These are phyloP conservation scores for Didymella arachidicola DNA, from an alignment of 2,329 filamentous ascomycete genomes.

Conservation along the genomic window DNA sequence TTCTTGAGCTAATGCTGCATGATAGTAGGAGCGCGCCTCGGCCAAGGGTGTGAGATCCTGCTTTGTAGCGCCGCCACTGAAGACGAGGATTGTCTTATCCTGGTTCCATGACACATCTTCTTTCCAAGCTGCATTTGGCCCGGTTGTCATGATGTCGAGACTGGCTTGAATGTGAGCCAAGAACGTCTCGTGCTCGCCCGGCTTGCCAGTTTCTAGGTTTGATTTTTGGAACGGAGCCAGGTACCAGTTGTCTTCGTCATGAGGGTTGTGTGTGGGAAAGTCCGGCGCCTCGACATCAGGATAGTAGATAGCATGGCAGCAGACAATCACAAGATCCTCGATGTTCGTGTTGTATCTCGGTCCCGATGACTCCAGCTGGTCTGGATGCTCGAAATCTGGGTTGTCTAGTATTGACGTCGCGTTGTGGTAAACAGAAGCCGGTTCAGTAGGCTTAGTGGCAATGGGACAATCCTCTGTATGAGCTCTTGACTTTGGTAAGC, in stretches of 20 bases:
- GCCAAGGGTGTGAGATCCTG: conserved; percentile 38
- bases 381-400: conserved; percentile 37
- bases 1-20: conserved; percentile 41
- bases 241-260: conserved; percentile 62
- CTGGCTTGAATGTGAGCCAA: conserved; percentile 76
- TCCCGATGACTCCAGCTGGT: conserved; percentile 36
- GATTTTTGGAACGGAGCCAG: conserved; percentile 75
- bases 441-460: conserved; percentile 17
- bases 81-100: conserved; percentile 62
- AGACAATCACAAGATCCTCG: conserved; percentile 74
- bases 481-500: conserved; percentile 44
- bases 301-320: conserved; percentile 81
- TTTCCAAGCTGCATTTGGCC: conserved; percentile 50
- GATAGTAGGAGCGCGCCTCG: conserved; percentile 50
- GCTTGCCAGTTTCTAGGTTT: conserved; percentile 50
- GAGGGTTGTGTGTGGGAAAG: conserved; percentile 41
- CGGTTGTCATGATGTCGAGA: conserved; percentile 60
- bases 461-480: conserved; percentile 10
- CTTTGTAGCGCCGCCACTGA: conserved; percentile 70
- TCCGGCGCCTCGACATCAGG: conserved; percentile 37
- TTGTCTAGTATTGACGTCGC: conserved; percentile 15
- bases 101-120: conserved; percentile 25
- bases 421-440: neutral
- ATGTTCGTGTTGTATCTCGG: conserved; percentile 37
- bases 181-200: conserved; percentile 80